A percentile compares a stretch with the other conserved stretches of the same genome.
These are phyloP conservation scores for Thuidium tamariscinum DNA, from an alignment of 225 moss, liverwort and hornwort genomes.

Conservation along the genomic window DNA sequence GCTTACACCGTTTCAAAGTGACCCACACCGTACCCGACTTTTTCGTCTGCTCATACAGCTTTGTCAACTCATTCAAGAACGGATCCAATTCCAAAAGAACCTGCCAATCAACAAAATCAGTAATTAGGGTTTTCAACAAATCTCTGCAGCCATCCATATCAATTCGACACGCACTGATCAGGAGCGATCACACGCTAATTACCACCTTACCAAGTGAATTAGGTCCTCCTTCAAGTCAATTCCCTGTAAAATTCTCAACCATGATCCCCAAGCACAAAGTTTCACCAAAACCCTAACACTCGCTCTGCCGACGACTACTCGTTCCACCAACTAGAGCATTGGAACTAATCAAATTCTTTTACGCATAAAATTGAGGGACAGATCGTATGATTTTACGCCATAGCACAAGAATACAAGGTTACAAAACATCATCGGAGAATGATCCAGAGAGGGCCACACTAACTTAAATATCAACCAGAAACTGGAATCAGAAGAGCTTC, in stretches of 20 bases:
- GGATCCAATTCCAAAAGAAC: conserved; percentile 82
- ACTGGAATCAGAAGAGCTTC: background rate
- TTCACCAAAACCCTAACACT: conserved; percentile 3
- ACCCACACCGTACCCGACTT: conserved; percentile 75
- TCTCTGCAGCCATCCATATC: background rate
- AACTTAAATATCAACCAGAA: background rate
- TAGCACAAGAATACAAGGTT: background rate
- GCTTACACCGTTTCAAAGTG: conserved; percentile 72
- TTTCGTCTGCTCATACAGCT: conserved; percentile 66
- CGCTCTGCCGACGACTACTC: background rate
- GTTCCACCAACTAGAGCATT: background rate
- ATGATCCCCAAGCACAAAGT: background rate
- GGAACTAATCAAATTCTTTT: background rate
- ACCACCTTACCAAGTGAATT: background rate
- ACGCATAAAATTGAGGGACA: no score
- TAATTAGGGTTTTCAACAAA: conserved; percentile 1
- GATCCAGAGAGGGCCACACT: background rate
- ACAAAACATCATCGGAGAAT: background rate
- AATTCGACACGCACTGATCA: background rate
- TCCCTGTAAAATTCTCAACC: background rate
- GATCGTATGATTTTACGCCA: background rate
- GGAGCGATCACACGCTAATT: background rate
- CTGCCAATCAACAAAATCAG: conserved; percentile 12
- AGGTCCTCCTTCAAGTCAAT: background rate
- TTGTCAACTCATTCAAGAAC: conserved; percentile 80